Evolutionary conservation across 2,329 filamentous ascomycete genomes (phyloP), one percentile per base, ranked within the genome.

Genomic region (Penicillium sclerotigenum): DNA sequence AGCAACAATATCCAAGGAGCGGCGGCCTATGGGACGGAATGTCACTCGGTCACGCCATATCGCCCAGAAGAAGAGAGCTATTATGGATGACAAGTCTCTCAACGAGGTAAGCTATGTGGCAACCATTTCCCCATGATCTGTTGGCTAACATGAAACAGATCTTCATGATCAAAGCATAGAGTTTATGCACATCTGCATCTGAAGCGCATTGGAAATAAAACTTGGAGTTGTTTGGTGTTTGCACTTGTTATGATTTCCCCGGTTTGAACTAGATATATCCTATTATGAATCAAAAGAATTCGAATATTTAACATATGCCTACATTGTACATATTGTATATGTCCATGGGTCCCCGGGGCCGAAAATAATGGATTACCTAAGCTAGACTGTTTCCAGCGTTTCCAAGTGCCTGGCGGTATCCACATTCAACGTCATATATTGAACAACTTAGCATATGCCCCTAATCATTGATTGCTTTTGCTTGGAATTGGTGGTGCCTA

Each of bases 11-110:
- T 79, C 80, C 56, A 77, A 71, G 75, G 74, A 71, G 76, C 80
- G 59, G 40, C 68, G 63, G 34, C 74, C 74, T 20, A 79, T 81
- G 26, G 85, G 82, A 47, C 83, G 91, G 61, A 89, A 92, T 71
- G 83, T 88, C 52, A 85, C 92, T 45, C 81, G 93, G 60, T 86
- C 89, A 63, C 83, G 90, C 58, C 90, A 92, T 73, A 96, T 97
- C 67, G 88, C 88, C 54, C 90, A 94, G 66, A 97, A 97, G 79
- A 87, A 86, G 66, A 84, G 87, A 77, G 91, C 92, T 2, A 83
- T 91, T 56, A 83, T 91, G 77, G 89, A 97, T 72, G 82, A 87
- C 47, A 86, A 88, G 68, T 90, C 91, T 14, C 75, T 97, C 68
- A 93, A 92, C 72, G 91, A 97, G 85, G 89, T 92, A 77, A 73